phyloP scores from a whole-genome alignment of 441 rosid genomes.

The Bruguiera hainesii region DNA sequence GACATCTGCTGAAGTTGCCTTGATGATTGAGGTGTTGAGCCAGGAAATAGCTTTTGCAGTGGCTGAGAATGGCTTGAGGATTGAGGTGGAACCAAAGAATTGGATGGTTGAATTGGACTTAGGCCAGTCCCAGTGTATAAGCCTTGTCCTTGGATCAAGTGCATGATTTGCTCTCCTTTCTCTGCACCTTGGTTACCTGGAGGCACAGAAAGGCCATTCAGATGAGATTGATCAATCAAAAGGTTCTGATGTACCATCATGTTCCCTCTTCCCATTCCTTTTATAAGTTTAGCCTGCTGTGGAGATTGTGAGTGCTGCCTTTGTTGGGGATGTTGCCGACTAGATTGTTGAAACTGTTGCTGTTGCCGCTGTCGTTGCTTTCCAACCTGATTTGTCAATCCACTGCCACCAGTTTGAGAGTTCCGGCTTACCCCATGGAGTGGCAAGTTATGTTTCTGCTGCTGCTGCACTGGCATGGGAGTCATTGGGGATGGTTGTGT shows the following conservation, averaged over 20 bases:
- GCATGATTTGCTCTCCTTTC: slow-evolving; percentile 65
- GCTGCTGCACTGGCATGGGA: slow-evolving; percentile 57
- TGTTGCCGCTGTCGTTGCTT: slow-evolving; percentile 88
- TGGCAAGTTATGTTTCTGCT: slow-evolving; percentile 60
- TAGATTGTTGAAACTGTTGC: slow-evolving; percentile 80
- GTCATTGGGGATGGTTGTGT: slow-evolving; percentile 59
- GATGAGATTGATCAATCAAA: slow-evolving; percentile 60
- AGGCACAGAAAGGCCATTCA: slow-evolving; percentile 61
- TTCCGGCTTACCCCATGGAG: slow-evolving; percentile 58
- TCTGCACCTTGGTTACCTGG: slow-evolving; percentile 61
- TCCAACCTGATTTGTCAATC: slow-evolving; percentile 68
- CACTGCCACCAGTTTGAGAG: slow-evolving; percentile 53
- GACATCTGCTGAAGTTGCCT: slow-evolving; percentile 60
- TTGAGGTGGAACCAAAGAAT: slow-evolving; percentile 53
- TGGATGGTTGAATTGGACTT: slow-evolving; percentile 55
- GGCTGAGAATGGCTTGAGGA: slow-evolving; percentile 56
- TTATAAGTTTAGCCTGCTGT: slow-evolving; percentile 65
- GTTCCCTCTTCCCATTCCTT: slow-evolving; percentile 89
- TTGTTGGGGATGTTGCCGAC: slow-evolving; percentile 85
- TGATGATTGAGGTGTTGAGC: slow-evolving; percentile 36
- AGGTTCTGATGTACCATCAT: slow-evolving; percentile 59
- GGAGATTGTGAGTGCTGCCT: slow-evolving; percentile 55
- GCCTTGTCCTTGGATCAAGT: slow-evolving; percentile 64
- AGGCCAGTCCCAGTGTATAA: slow-evolving; percentile 51
- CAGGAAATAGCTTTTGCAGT: slow-evolving; percentile 53